Evolutionary conservation across 495 filamentous ascomycete genomes (phyloP), one percentile per base, ranked within the genome.

Genomic region (Evernia prunastri): DNA sequence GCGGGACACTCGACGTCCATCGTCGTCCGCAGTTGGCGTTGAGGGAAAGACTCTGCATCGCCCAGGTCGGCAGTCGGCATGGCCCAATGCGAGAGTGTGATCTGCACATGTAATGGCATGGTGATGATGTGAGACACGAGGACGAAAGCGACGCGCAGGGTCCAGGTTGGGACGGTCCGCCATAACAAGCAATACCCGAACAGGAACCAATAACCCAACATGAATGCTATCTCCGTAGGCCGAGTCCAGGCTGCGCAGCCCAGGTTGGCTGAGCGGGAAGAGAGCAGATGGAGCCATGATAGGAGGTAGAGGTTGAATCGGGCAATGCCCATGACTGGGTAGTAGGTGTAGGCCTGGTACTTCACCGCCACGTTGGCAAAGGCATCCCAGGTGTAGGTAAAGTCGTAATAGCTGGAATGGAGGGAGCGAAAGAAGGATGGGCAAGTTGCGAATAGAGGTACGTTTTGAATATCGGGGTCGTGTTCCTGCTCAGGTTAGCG

Each of bases 381-480:
- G 39, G 63, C 67, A 66, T 81, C 78, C 75, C 77, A 82, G 53
- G 67, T 60, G 65, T 79, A 79, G 29, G 63, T 65, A 64, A 81
- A 79, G 70, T 72, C 69, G 63, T 78, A 76, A 71, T 80, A 81
- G 58, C 65, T 74, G 49, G 77, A 76, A 59, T 67, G 70, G 63
- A 79, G 66, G 45, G 72, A 73, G 20, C 67, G 66, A 69, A 82
- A 76, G 77, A 76, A 81, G 35, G 72, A 69, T 13, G 78, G 78
- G n/a, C 72, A 75, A 12, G 74, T 79, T 45, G 79, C 77, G 66
- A 82, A 81, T 47, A 82, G 71, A 18, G 79, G 79, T 29, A 78
- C 70, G 65, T 82, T 79, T 61, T 82, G 78, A 59, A 81, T 77
- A 66, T 82, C 79, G 18, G 79, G 79, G 64, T 82, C 79, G 69